Evolutionary conservation across 176 grass and related monocot species (phyloP).

Genomic region (Carex parvula): DNA sequence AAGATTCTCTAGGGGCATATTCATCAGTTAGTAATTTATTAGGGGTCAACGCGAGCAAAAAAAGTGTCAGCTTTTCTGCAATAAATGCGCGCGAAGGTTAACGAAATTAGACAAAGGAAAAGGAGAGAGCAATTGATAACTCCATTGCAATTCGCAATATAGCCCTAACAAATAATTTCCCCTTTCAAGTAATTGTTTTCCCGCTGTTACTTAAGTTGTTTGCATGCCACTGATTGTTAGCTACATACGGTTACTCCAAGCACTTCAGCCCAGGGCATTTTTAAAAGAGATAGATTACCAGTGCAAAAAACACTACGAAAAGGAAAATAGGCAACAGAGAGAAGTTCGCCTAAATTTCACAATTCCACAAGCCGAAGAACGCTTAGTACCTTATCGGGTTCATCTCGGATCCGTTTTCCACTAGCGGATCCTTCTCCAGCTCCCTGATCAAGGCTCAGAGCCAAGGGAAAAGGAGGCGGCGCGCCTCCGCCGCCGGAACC

Average conservation of each 20-base stretch:
- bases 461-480: conserved; percentile 62
- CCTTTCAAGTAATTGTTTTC: not conserved
- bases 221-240: not conserved
- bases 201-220: not conserved
- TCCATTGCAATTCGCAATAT: not conserved
- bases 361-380: not conserved
- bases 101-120: not conserved
- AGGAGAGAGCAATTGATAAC: not conserved
- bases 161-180: not conserved
- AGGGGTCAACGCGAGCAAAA: conserved; percentile 4
- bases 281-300: not conserved
- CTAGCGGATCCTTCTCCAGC: conserved; percentile 44
- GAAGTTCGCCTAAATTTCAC: not conserved
- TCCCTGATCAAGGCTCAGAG: conserved; percentile 72
- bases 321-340: not conserved
- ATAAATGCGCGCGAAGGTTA: conserved; percentile 13
- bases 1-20: conserved; percentile 11
- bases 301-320: not conserved
- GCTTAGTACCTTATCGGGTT: conserved; percentile 54
- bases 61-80: conserved; percentile 14
- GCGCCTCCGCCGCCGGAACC: conserved; percentile 36
- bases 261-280: not conserved
- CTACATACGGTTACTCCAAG: not conserved
- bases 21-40: not conserved
- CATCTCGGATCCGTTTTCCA: conserved; percentile 51